These are phyloP conservation scores for Aspergillus uvarum DNA, from an alignment of 2,329 filamentous ascomycete species.

Conservation along the genomic window DNA sequence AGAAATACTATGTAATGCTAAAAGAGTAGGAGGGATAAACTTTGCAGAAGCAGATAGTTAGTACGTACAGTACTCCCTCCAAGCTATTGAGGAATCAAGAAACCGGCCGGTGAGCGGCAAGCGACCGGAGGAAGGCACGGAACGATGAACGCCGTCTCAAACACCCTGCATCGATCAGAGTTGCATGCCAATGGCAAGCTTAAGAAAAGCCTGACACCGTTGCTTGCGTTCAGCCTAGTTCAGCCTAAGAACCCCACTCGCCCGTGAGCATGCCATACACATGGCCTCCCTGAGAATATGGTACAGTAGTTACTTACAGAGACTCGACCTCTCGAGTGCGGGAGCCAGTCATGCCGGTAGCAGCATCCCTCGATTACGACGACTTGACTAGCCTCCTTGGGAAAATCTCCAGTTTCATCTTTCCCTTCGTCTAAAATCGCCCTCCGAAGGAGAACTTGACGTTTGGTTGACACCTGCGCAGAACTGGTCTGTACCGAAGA, in stretches of 20 bases:
- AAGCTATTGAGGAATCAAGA: constrained; percentile 1
- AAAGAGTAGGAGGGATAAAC: neutral
- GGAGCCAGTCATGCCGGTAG: neutral
- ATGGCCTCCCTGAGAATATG: constrained; percentile 8
- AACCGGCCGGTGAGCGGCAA: constrained; percentile 16
- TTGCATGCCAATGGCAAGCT: constrained; percentile 17
- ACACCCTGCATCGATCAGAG: constrained; percentile 29
- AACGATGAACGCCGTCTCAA: constrained; percentile 20
- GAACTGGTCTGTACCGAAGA: neutral
- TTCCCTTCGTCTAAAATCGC: neutral
- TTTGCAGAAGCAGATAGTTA: neutral
- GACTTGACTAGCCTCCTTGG: constrained; percentile 15
- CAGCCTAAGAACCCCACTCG: constrained; percentile 17
- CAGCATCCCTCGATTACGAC: constrained; percentile 18
- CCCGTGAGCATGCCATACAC: constrained; percentile 17
- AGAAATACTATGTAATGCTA: neutral
- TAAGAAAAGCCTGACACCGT: constrained; percentile 12
- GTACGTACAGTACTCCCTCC: neutral
- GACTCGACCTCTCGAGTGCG: neutral
- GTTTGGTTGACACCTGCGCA: neutral
- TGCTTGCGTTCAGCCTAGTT: constrained; percentile 15
- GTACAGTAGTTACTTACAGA: neutral
- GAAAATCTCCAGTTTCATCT: constrained; percentile 5
- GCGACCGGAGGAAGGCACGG: constrained; percentile 17
- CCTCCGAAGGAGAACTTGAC: neutral